A percentile compares a stretch with the other conserved stretches of the same genome.
phyloP scores from a whole-genome alignment of 1,284 basidiomycete genomes.

The Heterobasidion occidentale region DNA sequence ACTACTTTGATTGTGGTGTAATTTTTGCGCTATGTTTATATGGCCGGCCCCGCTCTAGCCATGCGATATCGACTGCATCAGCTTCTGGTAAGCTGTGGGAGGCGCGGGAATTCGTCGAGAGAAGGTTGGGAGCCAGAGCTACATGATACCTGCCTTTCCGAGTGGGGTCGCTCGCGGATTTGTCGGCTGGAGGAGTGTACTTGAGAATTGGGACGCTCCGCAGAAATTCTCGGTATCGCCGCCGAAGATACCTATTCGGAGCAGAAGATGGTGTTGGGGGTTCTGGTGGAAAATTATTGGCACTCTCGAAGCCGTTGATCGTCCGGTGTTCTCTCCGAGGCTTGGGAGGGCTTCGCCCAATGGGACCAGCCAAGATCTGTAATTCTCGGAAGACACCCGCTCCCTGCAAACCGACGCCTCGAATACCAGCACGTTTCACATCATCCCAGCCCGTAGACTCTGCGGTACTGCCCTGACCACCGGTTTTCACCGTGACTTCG shows the following conservation, averaged over 20 bases:
- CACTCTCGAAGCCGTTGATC: neutral
- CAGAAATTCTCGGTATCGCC: conserved; percentile 57
- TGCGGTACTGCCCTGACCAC: neutral
- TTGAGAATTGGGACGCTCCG: conserved; percentile 46
- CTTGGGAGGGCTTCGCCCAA: conserved; percentile 5
- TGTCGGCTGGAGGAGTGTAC: conserved; percentile 15
- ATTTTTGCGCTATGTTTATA: no score
- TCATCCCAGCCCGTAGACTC: conserved; percentile 7
- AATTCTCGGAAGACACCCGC: conserved; percentile 37
- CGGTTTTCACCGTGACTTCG: conserved; percentile 26
- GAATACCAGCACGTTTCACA: conserved; percentile 12
- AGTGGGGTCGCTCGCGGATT: conserved; percentile 2
- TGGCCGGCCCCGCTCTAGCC: conserved; percentile 19
- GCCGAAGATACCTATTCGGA: conserved; percentile 46
- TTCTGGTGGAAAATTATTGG: neutral
- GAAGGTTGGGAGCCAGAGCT: conserved; percentile 22
- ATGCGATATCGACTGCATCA: conserved; percentile 24
- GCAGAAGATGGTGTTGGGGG: neutral
- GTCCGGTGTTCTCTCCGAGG: conserved; percentile 11
- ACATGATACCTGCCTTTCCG: conserved; percentile 20
- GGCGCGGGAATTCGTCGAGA: conserved; percentile 9
- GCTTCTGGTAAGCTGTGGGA: conserved; percentile 15
- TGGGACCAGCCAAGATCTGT: conserved; percentile 33
- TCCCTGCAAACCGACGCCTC: conserved; percentile 37
- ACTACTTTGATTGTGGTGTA: no score